Evolutionary conservation across 148 eudicot genomes (phyloP).

Genomic region (Rhododendron henanense): DNA sequence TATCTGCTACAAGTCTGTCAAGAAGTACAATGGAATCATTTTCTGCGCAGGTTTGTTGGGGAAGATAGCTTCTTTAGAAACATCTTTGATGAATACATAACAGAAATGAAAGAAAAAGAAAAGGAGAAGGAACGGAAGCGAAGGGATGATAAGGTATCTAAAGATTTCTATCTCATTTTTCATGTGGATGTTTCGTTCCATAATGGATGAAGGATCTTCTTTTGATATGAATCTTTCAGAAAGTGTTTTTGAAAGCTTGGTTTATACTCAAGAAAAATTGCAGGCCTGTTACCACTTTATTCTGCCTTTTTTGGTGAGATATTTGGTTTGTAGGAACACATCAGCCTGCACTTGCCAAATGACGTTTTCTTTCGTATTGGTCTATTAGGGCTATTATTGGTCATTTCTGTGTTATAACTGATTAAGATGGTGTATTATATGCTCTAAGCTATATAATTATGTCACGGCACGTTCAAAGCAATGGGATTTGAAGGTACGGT

Average conservation of each 20-base stretch:
- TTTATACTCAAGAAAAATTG: not conserved
- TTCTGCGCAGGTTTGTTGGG: constrained; percentile 49
- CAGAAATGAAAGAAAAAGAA: constrained; percentile 66
- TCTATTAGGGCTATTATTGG: not conserved
- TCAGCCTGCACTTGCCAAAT: not conserved
- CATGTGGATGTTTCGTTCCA: not conserved
- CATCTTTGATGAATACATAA: constrained; percentile 62
- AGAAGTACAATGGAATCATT: not conserved
- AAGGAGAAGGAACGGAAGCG: constrained; percentile 46
- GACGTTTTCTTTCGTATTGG: not conserved
- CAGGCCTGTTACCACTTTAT: not conserved
- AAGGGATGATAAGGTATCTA: constrained; percentile 80
- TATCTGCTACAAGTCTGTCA: constrained; percentile 3
- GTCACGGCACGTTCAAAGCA: not conserved
- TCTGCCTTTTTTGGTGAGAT: not conserved
- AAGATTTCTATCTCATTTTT: not conserved
- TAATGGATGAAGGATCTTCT: not conserved
- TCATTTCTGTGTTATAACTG: not conserved
- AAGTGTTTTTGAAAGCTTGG: not conserved
- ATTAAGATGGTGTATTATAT: not conserved
- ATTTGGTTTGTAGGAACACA: not conserved
- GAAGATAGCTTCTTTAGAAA: constrained; percentile 59
- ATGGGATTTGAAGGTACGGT: not conserved
- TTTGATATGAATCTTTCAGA: not conserved
- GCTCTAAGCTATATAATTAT: not conserved